Percentiles rank a stretch among this genome's conserved stretches.
phyloP scores from a whole-genome alignment of 31 red algal genomes.

The Odonthalia washingtoniensis region DNA sequence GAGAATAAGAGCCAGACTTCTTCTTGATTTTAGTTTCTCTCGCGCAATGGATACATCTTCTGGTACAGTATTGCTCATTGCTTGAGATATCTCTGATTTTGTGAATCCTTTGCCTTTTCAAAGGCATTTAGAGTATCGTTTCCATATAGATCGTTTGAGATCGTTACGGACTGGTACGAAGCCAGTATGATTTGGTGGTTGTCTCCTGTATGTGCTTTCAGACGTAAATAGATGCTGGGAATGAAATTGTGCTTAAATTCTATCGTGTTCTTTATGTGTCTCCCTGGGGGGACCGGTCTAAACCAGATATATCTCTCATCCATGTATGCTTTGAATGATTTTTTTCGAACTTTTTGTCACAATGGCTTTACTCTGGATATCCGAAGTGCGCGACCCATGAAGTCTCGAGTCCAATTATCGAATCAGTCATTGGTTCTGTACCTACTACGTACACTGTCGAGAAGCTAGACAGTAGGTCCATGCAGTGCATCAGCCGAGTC shows the following conservation, averaged over 20 bases:
- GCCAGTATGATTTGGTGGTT: background rate
- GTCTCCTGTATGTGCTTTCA: background rate
- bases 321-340: background rate
- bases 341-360: background rate
- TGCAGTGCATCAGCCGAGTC: background rate
- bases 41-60: conserved; percentile 16
- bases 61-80: background rate
- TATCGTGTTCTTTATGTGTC: background rate
- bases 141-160: background rate
- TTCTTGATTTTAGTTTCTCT: background rate
- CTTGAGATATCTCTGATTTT: background rate
- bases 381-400: background rate
- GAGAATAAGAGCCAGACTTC: conserved; percentile 40
- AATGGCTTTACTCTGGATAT: background rate
- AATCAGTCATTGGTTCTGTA: background rate
- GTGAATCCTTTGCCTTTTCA: background rate
- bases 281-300: background rate
- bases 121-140: background rate
- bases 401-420: background rate
- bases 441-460: no score
- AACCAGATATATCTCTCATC: background rate
- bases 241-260: conserved; percentile 48
- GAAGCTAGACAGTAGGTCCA: background rate
- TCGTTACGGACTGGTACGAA: background rate
- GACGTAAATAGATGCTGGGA: conserved; percentile 40